Base-by-base conservation (phyloP, 2,329 filamentous ascomycete genomes). In the Talaromyces sp. region DNA sequence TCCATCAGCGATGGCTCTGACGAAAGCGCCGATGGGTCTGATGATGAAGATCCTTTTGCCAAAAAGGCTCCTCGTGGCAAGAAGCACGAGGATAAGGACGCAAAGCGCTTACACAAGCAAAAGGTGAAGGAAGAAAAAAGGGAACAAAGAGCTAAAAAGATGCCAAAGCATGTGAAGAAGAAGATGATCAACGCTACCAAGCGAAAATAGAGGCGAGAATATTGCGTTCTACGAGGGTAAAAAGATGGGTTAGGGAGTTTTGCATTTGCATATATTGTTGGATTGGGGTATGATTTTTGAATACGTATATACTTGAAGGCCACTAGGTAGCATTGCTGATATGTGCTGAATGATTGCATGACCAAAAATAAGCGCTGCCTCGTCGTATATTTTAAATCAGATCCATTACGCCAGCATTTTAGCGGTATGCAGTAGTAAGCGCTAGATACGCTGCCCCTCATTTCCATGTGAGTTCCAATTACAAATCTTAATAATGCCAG, bases 121-220 rank as follows among this genome's bases (percentile, higher is more conserved):
- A 89, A 90, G 1, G 90, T 97, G 70, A 99, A 98, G 80, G 94
- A 97, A 73, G 94, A 93, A 73, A 97, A 97, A 82, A 88, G 92
- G 41, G 93, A 97, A 77, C 93, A 96, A 82, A 84, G 95, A 66
- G 92, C 94, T 77, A 90, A 91, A 3, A 99, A 99, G 83, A 96
- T 99, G 80, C 94, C 95, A 0, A 99, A 99, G 81, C 88, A 96
- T 75, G 70, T 97, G 39, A 99, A 99, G 85, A 98, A 97, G 83
- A 91, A 90, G 75, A 79, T 96, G 65, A 86, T 96, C 31, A 85
- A 84, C 64, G 31, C 68, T 16, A 70, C 71, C 2, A 79, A 77
- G 71, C 77, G 75, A 70, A 77, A 77, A 69, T 79, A 69, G 41
- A 63, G 7, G 37, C 19, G 19, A 33, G 50, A 48, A 39, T 57